Percentiles rank a stretch among this genome's conserved stretches.
Conservation (phyloP, 495 filamentous ascomycete genomes). For the Achaetomiella virescens region DNA sequence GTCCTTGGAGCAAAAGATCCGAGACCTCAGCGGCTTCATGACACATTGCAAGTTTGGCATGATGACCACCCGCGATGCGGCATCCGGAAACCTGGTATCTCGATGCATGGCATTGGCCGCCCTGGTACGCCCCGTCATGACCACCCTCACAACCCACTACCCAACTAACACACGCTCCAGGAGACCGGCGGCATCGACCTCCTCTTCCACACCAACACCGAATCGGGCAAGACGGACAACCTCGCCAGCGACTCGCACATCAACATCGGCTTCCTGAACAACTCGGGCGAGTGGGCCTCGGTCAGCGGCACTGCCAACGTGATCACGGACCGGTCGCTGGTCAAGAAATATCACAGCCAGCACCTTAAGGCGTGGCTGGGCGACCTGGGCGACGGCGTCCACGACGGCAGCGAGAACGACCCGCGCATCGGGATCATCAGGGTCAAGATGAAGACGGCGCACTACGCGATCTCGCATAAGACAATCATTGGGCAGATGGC, state of each 20-base stretch:
- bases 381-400: constrained; percentile 80
- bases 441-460: constrained; percentile 55
- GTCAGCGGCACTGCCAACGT: constrained; percentile 67
- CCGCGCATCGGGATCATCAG: constrained; percentile 71
- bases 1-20: constrained; percentile 68
- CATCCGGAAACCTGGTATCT: constrained; percentile 58
- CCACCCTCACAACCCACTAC: not conserved
- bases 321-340: constrained; percentile 56
- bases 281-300: constrained; percentile 67
- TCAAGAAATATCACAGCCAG: constrained; percentile 73
- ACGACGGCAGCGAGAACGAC: constrained; percentile 76
- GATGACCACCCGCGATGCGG: constrained; percentile 58
- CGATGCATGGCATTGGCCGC: constrained; percentile 87
- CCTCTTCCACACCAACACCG: constrained; percentile 90
- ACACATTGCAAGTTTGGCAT: constrained; percentile 70
- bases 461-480: constrained; percentile 52
- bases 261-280: constrained; percentile 82
- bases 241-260: constrained; percentile 66
- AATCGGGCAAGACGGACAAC: constrained; percentile 87
- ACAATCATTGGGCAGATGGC: constrained; percentile 53
- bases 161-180: constrained; percentile 34
- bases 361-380: constrained; percentile 81
- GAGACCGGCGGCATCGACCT: constrained; percentile 76
- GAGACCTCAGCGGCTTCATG: constrained; percentile 65
- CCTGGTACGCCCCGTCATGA: constrained; percentile 47